Evolutionary conservation across 805 yeast genomes (phyloP), one percentile per base, ranked within the genome.

Genomic region (Candida krabiensis): DNA sequence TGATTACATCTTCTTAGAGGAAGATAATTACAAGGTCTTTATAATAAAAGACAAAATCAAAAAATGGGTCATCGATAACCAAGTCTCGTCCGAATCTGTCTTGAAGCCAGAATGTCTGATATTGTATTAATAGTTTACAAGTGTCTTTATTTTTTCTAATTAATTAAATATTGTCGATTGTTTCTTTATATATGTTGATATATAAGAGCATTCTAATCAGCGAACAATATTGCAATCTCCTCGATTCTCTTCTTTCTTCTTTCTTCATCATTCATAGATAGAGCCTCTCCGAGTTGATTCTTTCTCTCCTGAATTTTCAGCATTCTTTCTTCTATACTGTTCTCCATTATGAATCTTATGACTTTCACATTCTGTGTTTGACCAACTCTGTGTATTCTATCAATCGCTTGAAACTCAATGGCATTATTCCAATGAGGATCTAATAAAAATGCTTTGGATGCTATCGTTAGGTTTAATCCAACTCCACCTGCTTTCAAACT

Each of bases 361-460:
- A 90, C 89, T 44, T 75, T 77, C 11, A 91, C 97, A 28, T 71
- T 72, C 18, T 70, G 75, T 9, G 67, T 66, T 56, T 90, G 98
- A 0, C 98, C 97, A 55, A 91, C 86, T 49, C 98, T 73, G 56
- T 90, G 96, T 13, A 91, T 75, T 52, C 98, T 62, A 62, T 89
- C 96, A 43, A 89, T 86, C 0, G 96, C 96, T 59, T 88, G 96
- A 35, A 86, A 87, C 53, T 88, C 96, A 37, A 83, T 79, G 33
- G 95, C 86, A 31, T 87, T 95, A 21, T 93, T 86, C 97, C 97
- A 90, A 93, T 96, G 90, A 0, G 97, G 96, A 54, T 90, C 97
- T 87, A 91, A 83, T 76, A 90, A 72, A 50, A 80, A 88, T 2
- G 95, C 97, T 24, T 77, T 72, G 0, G 86, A 83, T 0, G 97